Evolutionary conservation across 805 yeast genomes (phyloP), one percentile per base, ranked within the genome.

Genomic region (Metschnikowia koreensis): DNA sequence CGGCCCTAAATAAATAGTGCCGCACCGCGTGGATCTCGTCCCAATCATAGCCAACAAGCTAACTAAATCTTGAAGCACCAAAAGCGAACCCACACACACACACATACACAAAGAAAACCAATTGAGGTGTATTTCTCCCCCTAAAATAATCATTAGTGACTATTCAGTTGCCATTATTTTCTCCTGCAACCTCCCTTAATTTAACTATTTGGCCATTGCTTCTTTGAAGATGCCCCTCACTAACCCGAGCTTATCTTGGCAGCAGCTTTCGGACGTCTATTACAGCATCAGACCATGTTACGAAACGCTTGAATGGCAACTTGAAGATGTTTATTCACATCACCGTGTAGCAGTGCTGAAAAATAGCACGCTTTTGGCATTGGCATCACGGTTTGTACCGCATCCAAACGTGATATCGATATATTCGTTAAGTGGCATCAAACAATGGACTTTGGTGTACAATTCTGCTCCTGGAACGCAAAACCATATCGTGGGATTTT

Each of bases 191-290:
- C 2, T 4, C 4, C 2, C 4, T n/a, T 41, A 17, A 28, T 36
- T 12, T 15, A 1, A 2, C 12, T 4, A 38, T 16, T 38, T 38
- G 16, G 16, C 41, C 16, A 6, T 38, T 38, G 2, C 41, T 10
- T 39, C 6, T 39, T 3, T n/a, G 10, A 22, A 22, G 16, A 38
- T 41, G 49, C 17, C 46, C 13, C 26, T 50, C 12, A 16, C 73
- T 2, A 72, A 66, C 58, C 82, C 81, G 11, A 73, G 79, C 57
- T 63, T 76, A 54, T 79, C 78, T 41, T 91, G 97, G 97, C 96
- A 90, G 65, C 79, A 85, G 56, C 76, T 91, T 16, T 83, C 81
- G 48, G 82, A 83, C 65, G 86, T 82, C 9, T 89, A 80, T 65
- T 91, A 89, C 59, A 73, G 87, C 50, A 75, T 78, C 15, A 67